Base-by-base conservation (phyloP, 1,284 basidiomycete genomes). In the Uromyces viciae-fabae region DNA sequence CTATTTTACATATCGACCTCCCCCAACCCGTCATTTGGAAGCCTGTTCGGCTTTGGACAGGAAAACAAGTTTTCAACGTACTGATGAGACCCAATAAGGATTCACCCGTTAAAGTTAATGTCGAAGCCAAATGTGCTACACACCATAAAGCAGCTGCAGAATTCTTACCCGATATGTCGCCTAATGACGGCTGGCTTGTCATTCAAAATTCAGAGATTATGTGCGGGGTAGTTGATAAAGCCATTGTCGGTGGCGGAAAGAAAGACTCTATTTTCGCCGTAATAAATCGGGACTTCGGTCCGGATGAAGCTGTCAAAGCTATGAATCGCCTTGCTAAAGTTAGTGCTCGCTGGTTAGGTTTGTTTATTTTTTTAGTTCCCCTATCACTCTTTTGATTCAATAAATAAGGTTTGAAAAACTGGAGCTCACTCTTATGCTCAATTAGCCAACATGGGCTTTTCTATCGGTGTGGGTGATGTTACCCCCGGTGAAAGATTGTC, bases 151-250 rank as follows among this genome's bases (percentile, higher is more conserved):
- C 95, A 0, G 89, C 90, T 76, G 83, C 88, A 14, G 88, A 88
- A 42, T 81, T 68, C 49, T 90, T 91, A 19, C 86, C 86, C 22
- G 97, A 99, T 85, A 90, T 99, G 88, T 93, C 93, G 14, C 95
- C 96, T 0, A 99, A 99, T 85, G 97, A 99, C 85, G 96, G 96
- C 0, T 99, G 94, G 91, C 90, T 99, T 42, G 97, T 99, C 81
- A 92, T 99, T 78, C 91, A 95, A 82, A 99, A 99, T 86, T 95
- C 93, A 85, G 95, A 99, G 87, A 95, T 99, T 85, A 98, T 99
- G 94, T 98, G 96, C 85, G 97, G 97, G 72, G 93, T 96, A 11
- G 97, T 99, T 90, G 97, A 99, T 88, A 99, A 99, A 88, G 94
- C 94, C 28, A 98, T 95, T 0, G 93, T 99, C 5, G 97, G 97